Conservation (phyloP, 768 basidiomycete species). For the Suillus clintonianus region DNA sequence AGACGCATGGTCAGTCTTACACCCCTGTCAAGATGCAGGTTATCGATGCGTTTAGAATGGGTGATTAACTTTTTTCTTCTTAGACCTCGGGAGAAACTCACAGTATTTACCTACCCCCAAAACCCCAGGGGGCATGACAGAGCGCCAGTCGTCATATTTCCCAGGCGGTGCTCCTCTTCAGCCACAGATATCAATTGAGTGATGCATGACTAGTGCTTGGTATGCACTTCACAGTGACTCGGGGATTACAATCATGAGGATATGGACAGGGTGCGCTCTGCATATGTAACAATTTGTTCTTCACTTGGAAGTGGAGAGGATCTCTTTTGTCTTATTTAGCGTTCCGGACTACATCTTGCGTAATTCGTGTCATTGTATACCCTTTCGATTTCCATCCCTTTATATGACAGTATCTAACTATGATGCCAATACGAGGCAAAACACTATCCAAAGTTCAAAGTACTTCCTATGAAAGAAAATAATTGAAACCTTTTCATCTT, state of each 20-base stretch:
- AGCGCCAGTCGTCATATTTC: slow-evolving; percentile 49
- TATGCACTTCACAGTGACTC: slow-evolving; percentile 1
- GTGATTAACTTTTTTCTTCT: slow-evolving; percentile 34
- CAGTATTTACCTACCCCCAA: slow-evolving; percentile 43
- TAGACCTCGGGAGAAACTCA: slow-evolving; percentile 52
- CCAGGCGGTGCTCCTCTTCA: slow-evolving; percentile 53
- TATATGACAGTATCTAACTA: neutral
- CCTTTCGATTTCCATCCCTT: slow-evolving; percentile 4
- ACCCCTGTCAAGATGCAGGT: slow-evolving; percentile 30
- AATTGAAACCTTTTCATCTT: neutral
- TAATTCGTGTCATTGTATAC: slow-evolving; percentile 19
- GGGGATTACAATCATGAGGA: slow-evolving; percentile 7
- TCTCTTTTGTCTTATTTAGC: slow-evolving; percentile 15
- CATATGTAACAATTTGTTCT: neutral
- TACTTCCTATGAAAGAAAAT: neutral
- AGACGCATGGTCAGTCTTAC: slow-evolving; percentile 68
- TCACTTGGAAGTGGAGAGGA: neutral
- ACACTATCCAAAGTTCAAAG: neutral
- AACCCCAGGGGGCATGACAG: slow-evolving; percentile 45
- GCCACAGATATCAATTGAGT: slow-evolving; percentile 80
- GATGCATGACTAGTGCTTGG: slow-evolving; percentile 14
- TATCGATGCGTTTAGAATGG: slow-evolving; percentile 27
- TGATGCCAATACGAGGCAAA: neutral
- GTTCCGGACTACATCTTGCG: slow-evolving; percentile 13
- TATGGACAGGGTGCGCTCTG: neutral